These are phyloP conservation scores for Macadamia integrifolia DNA, from an alignment of 164 flowering plant species.

Conservation along the genomic window DNA sequence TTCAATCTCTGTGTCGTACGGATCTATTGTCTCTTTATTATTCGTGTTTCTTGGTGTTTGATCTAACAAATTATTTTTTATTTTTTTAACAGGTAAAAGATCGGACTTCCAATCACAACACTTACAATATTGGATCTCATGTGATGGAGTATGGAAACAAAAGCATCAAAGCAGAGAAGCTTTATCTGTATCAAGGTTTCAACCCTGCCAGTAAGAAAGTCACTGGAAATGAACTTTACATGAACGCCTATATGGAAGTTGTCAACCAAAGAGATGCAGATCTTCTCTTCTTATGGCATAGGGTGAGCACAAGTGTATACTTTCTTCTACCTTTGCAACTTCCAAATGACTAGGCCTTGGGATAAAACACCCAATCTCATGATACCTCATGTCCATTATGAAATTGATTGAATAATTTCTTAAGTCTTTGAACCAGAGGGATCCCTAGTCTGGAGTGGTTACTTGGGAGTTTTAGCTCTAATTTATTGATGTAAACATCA, in stretches of 20 bases:
- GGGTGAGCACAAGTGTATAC: constrained; percentile 28
- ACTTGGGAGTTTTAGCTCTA: no score
- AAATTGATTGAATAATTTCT: not conserved
- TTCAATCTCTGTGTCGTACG: no score
- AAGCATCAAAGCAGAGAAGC: constrained; percentile 56
- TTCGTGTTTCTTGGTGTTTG: no score
- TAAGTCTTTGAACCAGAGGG: no score
- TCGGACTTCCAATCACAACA: constrained; percentile 70
- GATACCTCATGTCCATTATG: not conserved
- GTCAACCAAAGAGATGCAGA: constrained; percentile 96
- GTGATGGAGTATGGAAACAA: constrained; percentile 90
- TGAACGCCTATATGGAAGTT: constrained; percentile 31
- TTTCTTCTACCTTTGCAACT: not conserved
- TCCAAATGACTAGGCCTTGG: not conserved
- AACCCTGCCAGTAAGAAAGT: constrained; percentile 55
- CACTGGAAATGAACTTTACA: constrained; percentile 30
- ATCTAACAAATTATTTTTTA: no score
- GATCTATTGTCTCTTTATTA: no score
- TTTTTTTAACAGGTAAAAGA: constrained; percentile 49
- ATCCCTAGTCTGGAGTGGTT: no score
- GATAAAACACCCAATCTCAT: not conserved
- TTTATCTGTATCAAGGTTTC: constrained; percentile 77
- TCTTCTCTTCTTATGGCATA: constrained; percentile 67
- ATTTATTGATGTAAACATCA: no score
- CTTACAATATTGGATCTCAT: constrained; percentile 75